Percentiles rank a stretch among this genome's conserved stretches.
phyloP scores from a whole-genome alignment of 2,329 filamentous ascomycete species.

The Lecanicillium sp. region DNA sequence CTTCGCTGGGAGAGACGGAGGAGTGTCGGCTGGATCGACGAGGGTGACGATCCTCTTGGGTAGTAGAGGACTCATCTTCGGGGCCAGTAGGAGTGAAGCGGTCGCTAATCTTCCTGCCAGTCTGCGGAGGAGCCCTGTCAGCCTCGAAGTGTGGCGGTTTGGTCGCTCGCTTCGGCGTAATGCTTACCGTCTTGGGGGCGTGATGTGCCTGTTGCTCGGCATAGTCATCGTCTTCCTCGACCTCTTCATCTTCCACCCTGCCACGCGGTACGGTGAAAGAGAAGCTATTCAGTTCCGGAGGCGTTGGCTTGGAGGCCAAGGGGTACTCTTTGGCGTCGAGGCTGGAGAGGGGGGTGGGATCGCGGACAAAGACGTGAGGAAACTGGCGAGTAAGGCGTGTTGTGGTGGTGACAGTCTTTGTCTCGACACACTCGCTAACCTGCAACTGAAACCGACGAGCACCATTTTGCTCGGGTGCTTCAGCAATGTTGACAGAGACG shows the following conservation, averaged over 20 bases:
- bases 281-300: slow-evolving; percentile 68
- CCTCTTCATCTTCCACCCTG: slow-evolving; percentile 11
- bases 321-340: slow-evolving; percentile 88
- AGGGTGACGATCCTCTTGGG: slow-evolving; percentile 4
- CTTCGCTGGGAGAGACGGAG: slow-evolving; percentile 25
- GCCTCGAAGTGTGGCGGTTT: background rate
- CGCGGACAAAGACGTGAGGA: slow-evolving; percentile 72
- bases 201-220: slow-evolving; percentile 10
- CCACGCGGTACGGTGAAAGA: slow-evolving; percentile 31
- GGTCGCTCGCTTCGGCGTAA: background rate
- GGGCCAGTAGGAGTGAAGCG: background rate
- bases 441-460: slow-evolving; percentile 43
- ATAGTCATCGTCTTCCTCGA: slow-evolving; percentile 16
- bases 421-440: slow-evolving; percentile 57
- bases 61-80: background rate
- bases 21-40: slow-evolving; percentile 20
- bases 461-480: slow-evolving; percentile 25
- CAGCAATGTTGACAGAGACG: slow-evolving; percentile 39
- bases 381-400: slow-evolving; percentile 81
- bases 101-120: background rate
- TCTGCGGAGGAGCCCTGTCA: background rate
- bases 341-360: slow-evolving; percentile 59
- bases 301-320: slow-evolving; percentile 73
- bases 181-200: background rate
- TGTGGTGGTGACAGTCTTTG: slow-evolving; percentile 75